Evolutionary conservation across 768 basidiomycete genomes (phyloP).

Genomic region (Lentinula sp.): DNA sequence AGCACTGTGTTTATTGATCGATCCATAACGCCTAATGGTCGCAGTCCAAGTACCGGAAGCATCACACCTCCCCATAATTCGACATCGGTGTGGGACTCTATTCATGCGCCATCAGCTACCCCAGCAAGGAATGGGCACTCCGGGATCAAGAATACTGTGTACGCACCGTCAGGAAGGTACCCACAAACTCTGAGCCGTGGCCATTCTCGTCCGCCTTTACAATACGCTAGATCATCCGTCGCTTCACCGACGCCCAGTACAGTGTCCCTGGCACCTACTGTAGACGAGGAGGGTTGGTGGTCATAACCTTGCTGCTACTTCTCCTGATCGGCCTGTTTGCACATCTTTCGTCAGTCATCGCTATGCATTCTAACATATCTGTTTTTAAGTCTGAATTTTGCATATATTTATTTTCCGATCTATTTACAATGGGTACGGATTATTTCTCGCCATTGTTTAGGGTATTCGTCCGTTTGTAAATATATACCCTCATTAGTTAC

Average conservation of each 20-base stretch:
- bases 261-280: slow-evolving; percentile 66
- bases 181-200: slow-evolving; percentile 10
- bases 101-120: slow-evolving; percentile 37
- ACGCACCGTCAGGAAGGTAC: slow-evolving; percentile 11
- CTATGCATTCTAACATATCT: background rate
- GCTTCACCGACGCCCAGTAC: slow-evolving; percentile 75
- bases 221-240: slow-evolving; percentile 17
- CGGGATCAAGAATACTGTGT: background rate
- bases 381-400: background rate
- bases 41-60: slow-evolving; percentile 28
- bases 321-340: background rate
- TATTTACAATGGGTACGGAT: background rate
- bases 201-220: background rate
- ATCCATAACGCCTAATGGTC: slow-evolving; percentile 44
- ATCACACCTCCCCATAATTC: slow-evolving; percentile 37
- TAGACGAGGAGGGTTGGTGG: slow-evolving; percentile 79
- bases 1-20: slow-evolving; percentile 57
- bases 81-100: slow-evolving; percentile 71
- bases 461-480: background rate
- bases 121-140: slow-evolving; percentile 12
- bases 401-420: background rate
- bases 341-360: background rate
- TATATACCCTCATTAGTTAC: slow-evolving; percentile 1
- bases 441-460: background rate
- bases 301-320: slow-evolving; percentile 25